Evolutionary conservation across 2,329 filamentous ascomycete species (phyloP).

Genomic region (Aspergillus pseudonomiae): DNA sequence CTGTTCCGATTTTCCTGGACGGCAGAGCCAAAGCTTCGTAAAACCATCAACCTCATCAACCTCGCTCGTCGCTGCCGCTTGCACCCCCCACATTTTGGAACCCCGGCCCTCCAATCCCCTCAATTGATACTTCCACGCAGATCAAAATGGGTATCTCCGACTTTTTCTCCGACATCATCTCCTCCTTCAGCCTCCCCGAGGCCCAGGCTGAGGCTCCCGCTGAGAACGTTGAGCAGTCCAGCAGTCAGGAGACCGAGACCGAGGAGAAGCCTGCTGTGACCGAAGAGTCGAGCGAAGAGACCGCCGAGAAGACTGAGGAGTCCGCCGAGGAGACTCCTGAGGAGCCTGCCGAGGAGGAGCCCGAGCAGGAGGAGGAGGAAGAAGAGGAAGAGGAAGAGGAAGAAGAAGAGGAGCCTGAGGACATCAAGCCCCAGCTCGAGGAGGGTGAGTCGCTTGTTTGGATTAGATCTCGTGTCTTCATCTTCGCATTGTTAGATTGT

Average conservation of each 20-base stretch:
- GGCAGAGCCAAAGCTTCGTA: slow-evolving; percentile 35
- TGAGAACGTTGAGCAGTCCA: slow-evolving; percentile 54
- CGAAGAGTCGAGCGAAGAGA: slow-evolving; percentile 34
- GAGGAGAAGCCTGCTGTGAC: slow-evolving; percentile 39
- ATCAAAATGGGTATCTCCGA: slow-evolving; percentile 65
- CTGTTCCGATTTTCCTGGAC: slow-evolving; percentile 46
- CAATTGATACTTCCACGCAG: slow-evolving; percentile 33
- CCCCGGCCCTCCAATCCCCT: slow-evolving; percentile 30
- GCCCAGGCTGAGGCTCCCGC: slow-evolving; percentile 63
- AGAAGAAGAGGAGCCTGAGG: slow-evolving; percentile 78
- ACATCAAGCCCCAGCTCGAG: slow-evolving; percentile 85
- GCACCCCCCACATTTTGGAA: slow-evolving; percentile 21
- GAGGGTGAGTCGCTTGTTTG: slow-evolving; percentile 71
- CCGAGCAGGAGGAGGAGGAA: slow-evolving; percentile 50
- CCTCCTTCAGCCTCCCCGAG: slow-evolving; percentile 64
- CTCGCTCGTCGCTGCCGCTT: slow-evolving; percentile 34
- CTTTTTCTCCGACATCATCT: slow-evolving; percentile 66
- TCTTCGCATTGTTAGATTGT: background rate
- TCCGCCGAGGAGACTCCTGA: slow-evolving; percentile 54
- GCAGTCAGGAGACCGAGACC: slow-evolving; percentile 45
- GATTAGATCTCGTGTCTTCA: slow-evolving; percentile 8
- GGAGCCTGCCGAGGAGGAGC: slow-evolving; percentile 46
- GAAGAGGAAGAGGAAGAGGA: slow-evolving; percentile 71
- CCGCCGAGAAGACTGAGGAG: slow-evolving; percentile 42
- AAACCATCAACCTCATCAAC: slow-evolving; percentile 41